Evolutionary conservation across 805 yeast genomes (phyloP).

Genomic region (Kluyveromyces dobzhanskii): DNA sequence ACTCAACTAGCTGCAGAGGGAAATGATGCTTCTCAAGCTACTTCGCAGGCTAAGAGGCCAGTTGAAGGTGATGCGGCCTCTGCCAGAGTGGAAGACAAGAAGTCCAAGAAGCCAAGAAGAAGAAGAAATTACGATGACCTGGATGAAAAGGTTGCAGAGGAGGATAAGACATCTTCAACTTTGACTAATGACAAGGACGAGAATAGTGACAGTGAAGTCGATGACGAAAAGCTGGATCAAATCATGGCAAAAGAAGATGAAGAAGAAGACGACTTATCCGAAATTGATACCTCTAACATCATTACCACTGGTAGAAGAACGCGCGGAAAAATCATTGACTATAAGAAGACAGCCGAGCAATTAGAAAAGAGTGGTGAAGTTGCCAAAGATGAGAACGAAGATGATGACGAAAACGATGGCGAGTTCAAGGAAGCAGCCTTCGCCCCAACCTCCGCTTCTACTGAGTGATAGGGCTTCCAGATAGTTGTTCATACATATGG

Average conservation of each 20-base stretch:
- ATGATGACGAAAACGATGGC: constrained; percentile 39
- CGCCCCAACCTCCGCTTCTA: constrained; percentile 2
- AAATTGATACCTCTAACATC: constrained; percentile 76
- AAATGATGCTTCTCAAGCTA: no score
- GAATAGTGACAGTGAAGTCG: constrained; percentile 41
- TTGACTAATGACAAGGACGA: constrained; percentile 31
- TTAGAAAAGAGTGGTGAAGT: constrained; percentile 39
- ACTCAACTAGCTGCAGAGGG: not conserved
- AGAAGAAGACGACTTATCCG: constrained; percentile 71
- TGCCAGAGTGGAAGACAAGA: not conserved
- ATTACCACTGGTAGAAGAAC: constrained; percentile 84
- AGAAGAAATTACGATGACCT: constrained; percentile 51
- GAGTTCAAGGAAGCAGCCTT: constrained; percentile 41
- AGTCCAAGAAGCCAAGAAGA: constrained; percentile 24
- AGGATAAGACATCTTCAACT: constrained; percentile 33
- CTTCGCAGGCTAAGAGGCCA: constrained; percentile 1
- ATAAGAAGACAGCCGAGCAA: constrained; percentile 69
- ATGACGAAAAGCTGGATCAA: constrained; percentile 44
- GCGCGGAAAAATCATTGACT: constrained; percentile 82
- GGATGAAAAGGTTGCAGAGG: constrained; percentile 55
- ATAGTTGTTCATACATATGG: no score
- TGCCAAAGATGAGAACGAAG: constrained; percentile 37
- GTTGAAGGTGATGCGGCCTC: constrained; percentile 13
- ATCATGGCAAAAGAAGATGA: constrained; percentile 46
- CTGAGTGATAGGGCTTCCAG: not conserved